phyloP scores from a whole-genome alignment of 176 grass and related monocot species.

The Zoysia pacifica region DNA sequence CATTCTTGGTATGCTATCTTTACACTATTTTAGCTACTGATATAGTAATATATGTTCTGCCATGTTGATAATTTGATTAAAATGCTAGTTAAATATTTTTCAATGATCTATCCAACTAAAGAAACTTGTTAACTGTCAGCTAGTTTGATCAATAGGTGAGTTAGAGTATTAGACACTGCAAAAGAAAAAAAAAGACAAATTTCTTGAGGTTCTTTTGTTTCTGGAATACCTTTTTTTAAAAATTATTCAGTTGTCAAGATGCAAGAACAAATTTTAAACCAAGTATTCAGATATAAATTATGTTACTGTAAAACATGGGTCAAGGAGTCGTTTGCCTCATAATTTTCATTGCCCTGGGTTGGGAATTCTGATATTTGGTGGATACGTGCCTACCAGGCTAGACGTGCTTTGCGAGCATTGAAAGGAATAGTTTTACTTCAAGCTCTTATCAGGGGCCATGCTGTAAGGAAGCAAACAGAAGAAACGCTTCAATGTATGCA shows the following conservation, averaged over 20 bases:
- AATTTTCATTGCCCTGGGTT: constrained; percentile 23
- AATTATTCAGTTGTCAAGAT: constrained; percentile 29
- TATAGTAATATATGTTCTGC: not conserved
- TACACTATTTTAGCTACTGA: not conserved
- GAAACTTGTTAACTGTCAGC: constrained; percentile 1
- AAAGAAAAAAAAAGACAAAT: constrained; percentile 18
- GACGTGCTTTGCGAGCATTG: constrained; percentile 82
- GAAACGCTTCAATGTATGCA: constrained; percentile 95
- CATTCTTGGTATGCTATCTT: constrained; percentile 77
- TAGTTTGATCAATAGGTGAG: not conserved
- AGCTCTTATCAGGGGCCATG: constrained; percentile 87
- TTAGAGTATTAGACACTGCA: constrained; percentile 19
- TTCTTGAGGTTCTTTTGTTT: constrained; percentile 4
- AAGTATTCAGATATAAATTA: constrained; percentile 14
- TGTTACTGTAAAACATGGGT: constrained; percentile 3
- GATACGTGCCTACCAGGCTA: constrained; percentile 66
- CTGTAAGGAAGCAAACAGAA: constrained; percentile 87
- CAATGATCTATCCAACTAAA: constrained; percentile 15
- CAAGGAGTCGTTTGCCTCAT: constrained; percentile 26
- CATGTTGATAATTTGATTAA: not conserved
- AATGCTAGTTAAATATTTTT: constrained; percentile 18
- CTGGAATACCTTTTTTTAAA: constrained; percentile 25
- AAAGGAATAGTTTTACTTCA: constrained; percentile 93
- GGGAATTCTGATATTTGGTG: constrained; percentile 24
- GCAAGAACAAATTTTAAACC: constrained; percentile 9